Base-by-base conservation (phyloP, 352 stramenopile genomes). In the Phytophthora multivora region DNA sequence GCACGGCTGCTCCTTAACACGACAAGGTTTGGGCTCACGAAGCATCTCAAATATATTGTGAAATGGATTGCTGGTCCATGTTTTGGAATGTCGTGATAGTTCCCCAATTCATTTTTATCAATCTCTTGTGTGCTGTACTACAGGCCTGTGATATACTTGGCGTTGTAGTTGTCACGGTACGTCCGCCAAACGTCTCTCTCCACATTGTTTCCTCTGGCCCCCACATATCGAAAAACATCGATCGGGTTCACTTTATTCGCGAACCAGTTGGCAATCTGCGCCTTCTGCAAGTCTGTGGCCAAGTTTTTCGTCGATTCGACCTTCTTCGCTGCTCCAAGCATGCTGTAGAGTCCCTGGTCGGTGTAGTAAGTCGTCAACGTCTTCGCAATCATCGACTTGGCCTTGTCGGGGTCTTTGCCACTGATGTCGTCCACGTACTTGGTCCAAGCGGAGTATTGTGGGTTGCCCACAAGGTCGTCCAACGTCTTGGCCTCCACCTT, bases 361-460 rank as follows among this genome's bases (percentile, higher is more conserved):
- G 35, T 50, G 39, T 35, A 59, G 9, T 41, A 43, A 5, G 25
- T 50, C 39, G 38, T 48, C 9, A 59, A 59, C 1, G 51, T 59
- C 16, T 39, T 43, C 8, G 15, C 31, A 28, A 59, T 26, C 30
- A 43, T 25, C 30, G 31, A 18, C 0, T 16, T 51, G 4, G 51
- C 28, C 52, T 60, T 60, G 10, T 60, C 11, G 9, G 41, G 19
- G 6, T 52, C 13, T 3, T 51, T 52, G 18, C 9, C 15, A 35
- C 1, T 46, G 15, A 60, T 11, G n/a, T 45, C 52, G 36, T 60
- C 41, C 28, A 60, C 28, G 7, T 60, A 52, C 10, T 60, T 51
- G 30, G 7, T 25, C 39, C 51, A 59, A n/a, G 18, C 19, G 41
- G 28, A 15, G 28, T 51, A 51, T 19, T 53, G 47, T 31, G 47